Percentiles rank a stretch among this genome's conserved stretches.
Conservation (phyloP, 495 filamentous ascomycete genomes). For the Talaromyces ruber region DNA sequence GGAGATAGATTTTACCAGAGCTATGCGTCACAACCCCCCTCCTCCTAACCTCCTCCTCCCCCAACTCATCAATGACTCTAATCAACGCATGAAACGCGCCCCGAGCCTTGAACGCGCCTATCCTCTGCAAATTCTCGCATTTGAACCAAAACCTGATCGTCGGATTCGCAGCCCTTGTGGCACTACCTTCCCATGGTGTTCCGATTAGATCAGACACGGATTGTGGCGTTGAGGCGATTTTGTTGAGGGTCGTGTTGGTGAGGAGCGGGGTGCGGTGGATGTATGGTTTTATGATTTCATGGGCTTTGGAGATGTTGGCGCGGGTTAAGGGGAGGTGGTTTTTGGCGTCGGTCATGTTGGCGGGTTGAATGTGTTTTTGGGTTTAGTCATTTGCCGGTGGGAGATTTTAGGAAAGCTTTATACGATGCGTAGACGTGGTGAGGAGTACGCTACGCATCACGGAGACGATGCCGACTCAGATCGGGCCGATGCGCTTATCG, state of each 20-base stretch:
- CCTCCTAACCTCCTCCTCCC: constrained; percentile 43
- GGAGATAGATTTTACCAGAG: constrained; percentile 55
- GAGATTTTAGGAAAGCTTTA: neutral
- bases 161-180: constrained; percentile 47
- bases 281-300: constrained; percentile 60
- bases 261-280: constrained; percentile 80
- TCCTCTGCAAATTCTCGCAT: constrained; percentile 86
- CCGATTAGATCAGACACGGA: constrained; percentile 38
- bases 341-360: constrained; percentile 5
- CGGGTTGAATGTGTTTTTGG: neutral
- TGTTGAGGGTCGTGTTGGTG: constrained; percentile 64
- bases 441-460: neutral
- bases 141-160: constrained; percentile 82
- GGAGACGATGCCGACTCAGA: neutral
- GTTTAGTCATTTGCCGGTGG: neutral
- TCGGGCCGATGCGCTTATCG: neutral
- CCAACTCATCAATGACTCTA: constrained; percentile 56
- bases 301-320: constrained; percentile 57
- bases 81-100: constrained; percentile 86
- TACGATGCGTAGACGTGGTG: neutral
- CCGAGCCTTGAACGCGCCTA: constrained; percentile 88
- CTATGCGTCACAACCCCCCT: constrained; percentile 87
- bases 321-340: constrained; percentile 49
- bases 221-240: constrained; percentile 66
- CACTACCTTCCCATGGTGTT: constrained; percentile 45